Base-by-base conservation (phyloP, 2,329 filamentous ascomycete species). In the Aspergillus sergii region DNA sequence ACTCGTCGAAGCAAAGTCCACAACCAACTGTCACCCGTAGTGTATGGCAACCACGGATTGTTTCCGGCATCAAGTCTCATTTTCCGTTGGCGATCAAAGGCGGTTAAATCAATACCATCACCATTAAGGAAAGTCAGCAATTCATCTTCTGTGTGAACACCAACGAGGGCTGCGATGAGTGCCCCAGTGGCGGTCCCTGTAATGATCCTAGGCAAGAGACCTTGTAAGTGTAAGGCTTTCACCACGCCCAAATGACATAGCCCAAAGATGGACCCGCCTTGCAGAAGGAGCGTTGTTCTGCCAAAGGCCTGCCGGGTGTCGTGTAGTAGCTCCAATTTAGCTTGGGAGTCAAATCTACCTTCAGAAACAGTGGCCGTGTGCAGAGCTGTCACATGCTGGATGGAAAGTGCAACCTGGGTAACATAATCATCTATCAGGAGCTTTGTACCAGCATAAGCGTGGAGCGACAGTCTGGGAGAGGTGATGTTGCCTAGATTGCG, bases 401-500 rank as follows among this genome's bases (percentile, higher is more conserved):
- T 88, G 1, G 92, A 90, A 63, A 91, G 86, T n/a, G 91, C 91
- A 41, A 96, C 89, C 73, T 94, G 89, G 0, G 89, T 89, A 65
- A 96, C 89, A 73, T 97, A 97, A 76, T 96, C 91, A 73, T 97
- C 93, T 65, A 97, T 96, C 55, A 97, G 81, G 59, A 91, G 86
- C 76, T 97, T 97, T 1, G 94, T 97, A 19, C 94, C 94, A 1
- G 91, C 90, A 74, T 95, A 95, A 14, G 92, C 91, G 62, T 90
- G 86, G 71, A 94, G 94, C 80, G 93, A 97, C 1, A 97, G 83
- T 66, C 89, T 89, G 2, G 92, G 88, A 1, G 90, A 87, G 1
- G 92, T 92, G 70, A 97, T 96, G 75, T 96, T 96, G 62, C 93
- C 94, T n/a, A 96, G 82, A 72, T 97, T 97, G 41, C 94, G 88